Conservation (phyloP, 1,284 basidiomycete species). For the Ganoderma resinaceum region DNA sequence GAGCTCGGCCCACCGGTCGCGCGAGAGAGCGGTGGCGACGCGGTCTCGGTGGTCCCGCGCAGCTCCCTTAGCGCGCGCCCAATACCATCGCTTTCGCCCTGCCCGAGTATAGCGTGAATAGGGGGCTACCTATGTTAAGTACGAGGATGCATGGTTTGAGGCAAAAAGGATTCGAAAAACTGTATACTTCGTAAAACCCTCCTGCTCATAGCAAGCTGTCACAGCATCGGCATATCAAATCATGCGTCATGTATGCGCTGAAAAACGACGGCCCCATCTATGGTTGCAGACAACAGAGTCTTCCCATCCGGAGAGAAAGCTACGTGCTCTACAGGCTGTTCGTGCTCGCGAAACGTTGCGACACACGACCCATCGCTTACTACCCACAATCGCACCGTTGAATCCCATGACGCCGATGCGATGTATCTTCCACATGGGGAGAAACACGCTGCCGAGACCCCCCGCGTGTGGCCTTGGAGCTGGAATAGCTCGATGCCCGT, state of each 20-base stretch:
- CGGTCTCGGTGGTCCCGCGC: too few species aligned
- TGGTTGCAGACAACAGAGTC: slow-evolving; percentile 1
- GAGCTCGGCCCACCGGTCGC: too few species aligned
- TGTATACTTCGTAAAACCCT: too few species aligned
- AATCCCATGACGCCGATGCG: background rate
- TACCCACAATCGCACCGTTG: background rate
- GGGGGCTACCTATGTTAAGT: too few species aligned
- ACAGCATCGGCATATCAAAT: too few species aligned
- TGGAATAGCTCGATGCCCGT: background rate
- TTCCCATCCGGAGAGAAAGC: background rate
- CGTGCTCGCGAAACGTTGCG: background rate
- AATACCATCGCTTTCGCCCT: too few species aligned
- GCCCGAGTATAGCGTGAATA: too few species aligned
- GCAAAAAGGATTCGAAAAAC: too few species aligned
- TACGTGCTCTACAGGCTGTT: background rate
- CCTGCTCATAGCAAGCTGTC: too few species aligned
- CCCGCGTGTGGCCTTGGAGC: background rate
- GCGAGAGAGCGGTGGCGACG: too few species aligned
- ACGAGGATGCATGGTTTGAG: too few species aligned
- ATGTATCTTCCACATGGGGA: background rate
- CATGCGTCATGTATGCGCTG: background rate
- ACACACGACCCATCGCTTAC: slow-evolving; percentile 3
- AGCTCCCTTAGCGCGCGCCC: too few species aligned
- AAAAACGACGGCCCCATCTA: background rate
- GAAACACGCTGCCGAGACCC: background rate